Base-by-base conservation (phyloP, 805 yeast genomes). In the Ogataea sp. region DNA sequence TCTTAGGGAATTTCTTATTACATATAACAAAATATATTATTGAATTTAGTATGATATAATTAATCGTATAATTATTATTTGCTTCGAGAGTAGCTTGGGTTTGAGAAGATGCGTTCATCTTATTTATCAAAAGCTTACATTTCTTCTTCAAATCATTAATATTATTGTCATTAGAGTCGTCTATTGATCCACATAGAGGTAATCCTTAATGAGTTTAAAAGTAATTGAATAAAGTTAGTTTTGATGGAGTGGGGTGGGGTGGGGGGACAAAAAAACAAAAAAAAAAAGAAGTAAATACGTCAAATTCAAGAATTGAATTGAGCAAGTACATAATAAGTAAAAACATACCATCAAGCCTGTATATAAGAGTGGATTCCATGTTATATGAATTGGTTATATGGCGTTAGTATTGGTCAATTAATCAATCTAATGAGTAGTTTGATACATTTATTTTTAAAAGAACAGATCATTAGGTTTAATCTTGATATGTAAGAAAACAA, bases 151-250 rank as follows among this genome's bases (percentile, higher is more conserved):
- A 88, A 39, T 85, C 93, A 20, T 68, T 53, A 34, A 90, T 65
- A 4, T 67, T 65, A 1, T 79, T 68, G 38, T 70, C 73, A 29
- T 72, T 69, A 45, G 83, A 88, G 46, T 81, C 85, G 56, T 90
- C 97, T 11, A 86, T 89, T 2, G 96, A 83, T 6, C 95, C 95
- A 43, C 94, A 78, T 40, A 90, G 69, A 23, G 98, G 97, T 37
- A 93, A 78, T 20, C 93, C 88, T 78, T 43, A 2, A 18, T 15
- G 16, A 16, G 10, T 14, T n/a, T 4, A 16, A 20, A 20, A 13
- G 30, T 15, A 24, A n/a, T n/a, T n/a, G n/a, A n/a, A n/a, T n/a
- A n/a, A n/a, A n/a, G n/a, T n/a, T n/a, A n/a, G n/a, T n/a, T n/a
- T n/a, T n/a, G n/a, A n/a, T n/a, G n/a, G n/a, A n/a, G n/a, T n/a